Conservation (phyloP, 2,329 filamentous ascomycete genomes). For the Capronia americana region DNA sequence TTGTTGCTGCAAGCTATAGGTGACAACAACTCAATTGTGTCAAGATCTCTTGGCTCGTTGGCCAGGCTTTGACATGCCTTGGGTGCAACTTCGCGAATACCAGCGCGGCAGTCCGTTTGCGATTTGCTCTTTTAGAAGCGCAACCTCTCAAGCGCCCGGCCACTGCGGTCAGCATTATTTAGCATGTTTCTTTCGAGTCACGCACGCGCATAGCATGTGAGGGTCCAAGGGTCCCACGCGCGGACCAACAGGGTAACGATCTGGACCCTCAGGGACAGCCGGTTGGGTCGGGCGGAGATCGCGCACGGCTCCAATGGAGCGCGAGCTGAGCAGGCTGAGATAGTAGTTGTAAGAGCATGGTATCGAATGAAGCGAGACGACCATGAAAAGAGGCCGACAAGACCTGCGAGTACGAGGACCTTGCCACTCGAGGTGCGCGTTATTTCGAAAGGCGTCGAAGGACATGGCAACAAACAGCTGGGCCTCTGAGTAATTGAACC, state of each 20-base stretch:
- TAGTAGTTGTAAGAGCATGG: not conserved
- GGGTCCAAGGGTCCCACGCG: conserved; percentile 7
- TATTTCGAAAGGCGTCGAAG: not conserved
- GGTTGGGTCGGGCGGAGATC: conserved; percentile 1
- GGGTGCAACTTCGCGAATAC: not conserved
- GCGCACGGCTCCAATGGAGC: not conserved
- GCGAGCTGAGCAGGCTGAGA: not conserved
- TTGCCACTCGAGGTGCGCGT: not conserved
- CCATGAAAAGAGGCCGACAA: not conserved
- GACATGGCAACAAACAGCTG: not conserved
- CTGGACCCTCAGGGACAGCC: conserved; percentile 11
- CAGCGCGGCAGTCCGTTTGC: conserved; percentile 5
- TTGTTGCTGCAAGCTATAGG: conserved; percentile 11
- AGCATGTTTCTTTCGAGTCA: not conserved
- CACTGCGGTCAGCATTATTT: conserved; percentile 11
- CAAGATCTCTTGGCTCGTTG: conserved; percentile 4
- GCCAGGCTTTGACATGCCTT: not conserved
- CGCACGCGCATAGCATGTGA: conserved; percentile 10
- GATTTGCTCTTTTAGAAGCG: not conserved
- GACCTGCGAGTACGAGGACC: not conserved
- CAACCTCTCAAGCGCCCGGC: conserved; percentile 4
- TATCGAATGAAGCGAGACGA: not conserved
- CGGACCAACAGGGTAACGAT: not conserved
- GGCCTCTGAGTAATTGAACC: not conserved
- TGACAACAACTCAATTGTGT: conserved; percentile 14